A percentile compares a stretch with the other conserved stretches of the same genome.
Evolutionary conservation across 495 filamentous ascomycete genomes (phyloP).

Genomic region (Haplographium delicatum): DNA sequence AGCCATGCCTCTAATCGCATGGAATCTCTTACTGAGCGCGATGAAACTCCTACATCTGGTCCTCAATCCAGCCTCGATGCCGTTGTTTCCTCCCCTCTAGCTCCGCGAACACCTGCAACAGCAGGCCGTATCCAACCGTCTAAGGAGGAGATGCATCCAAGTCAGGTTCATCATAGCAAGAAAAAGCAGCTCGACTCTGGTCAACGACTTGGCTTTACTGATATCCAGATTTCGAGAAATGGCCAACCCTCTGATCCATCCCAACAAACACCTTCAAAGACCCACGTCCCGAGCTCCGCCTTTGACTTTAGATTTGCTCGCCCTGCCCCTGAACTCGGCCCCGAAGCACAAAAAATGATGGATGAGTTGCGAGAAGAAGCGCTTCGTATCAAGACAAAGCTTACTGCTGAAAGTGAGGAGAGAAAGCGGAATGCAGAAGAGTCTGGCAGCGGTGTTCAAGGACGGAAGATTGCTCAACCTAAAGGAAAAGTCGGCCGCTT

Average conservation of each 20-base stretch:
- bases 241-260: slow-evolving; percentile 20
- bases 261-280: slow-evolving; percentile 47
- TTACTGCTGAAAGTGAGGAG: slow-evolving; percentile 49
- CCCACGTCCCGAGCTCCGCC: slow-evolving; percentile 42
- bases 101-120: slow-evolving; percentile 23
- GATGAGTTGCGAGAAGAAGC: slow-evolving; percentile 66
- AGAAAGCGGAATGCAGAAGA: slow-evolving; percentile 35
- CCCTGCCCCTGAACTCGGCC: slow-evolving; percentile 59
- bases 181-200: slow-evolving; percentile 62
- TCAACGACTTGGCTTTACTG: slow-evolving; percentile 61
- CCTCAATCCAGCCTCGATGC: slow-evolving; percentile 16
- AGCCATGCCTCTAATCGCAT: slow-evolving; percentile 18
- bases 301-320: slow-evolving; percentile 71
- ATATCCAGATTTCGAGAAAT: slow-evolving; percentile 39
- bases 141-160: slow-evolving; percentile 72
- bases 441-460: slow-evolving; percentile 30
- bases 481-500: slow-evolving; percentile 73
- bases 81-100: slow-evolving; percentile 16
- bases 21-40: slow-evolving; percentile 20
- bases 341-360: slow-evolving; percentile 73
- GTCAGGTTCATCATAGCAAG: slow-evolving; percentile 65
- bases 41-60: slow-evolving; percentile 17
- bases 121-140: slow-evolving; percentile 42
- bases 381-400: slow-evolving; percentile 57
- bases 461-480: slow-evolving; percentile 69